phyloP scores from a whole-genome alignment of 2,329 filamentous ascomycete genomes.

The Didymella exigua region DNA sequence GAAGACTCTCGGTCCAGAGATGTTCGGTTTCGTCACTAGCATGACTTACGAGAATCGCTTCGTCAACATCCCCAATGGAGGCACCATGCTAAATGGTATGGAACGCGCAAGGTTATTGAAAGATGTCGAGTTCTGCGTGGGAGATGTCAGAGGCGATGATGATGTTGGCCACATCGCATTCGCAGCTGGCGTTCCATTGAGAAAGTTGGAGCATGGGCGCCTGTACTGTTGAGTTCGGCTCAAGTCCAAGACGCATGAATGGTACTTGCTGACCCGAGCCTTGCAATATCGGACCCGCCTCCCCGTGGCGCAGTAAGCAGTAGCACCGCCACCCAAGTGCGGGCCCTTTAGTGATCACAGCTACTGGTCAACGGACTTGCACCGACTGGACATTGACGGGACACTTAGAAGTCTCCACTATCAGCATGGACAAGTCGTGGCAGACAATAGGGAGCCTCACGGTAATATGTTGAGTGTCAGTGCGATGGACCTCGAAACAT shows the following conservation, averaged over 20 bases:
- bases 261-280: background rate
- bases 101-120: conserved; percentile 42
- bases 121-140: conserved; percentile 40
- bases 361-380: background rate
- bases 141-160: conserved; percentile 36
- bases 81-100: conserved; percentile 41
- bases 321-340: conserved; percentile 1
- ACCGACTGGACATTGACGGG: background rate
- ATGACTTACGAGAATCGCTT: conserved; percentile 48
- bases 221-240: conserved; percentile 27
- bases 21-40: conserved; percentile 46
- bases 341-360: background rate
- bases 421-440: background rate
- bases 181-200: conserved; percentile 37
- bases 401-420: background rate
- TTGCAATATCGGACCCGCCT: conserved; percentile 14
- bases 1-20: conserved; percentile 38
- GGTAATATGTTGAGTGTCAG: background rate
- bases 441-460: background rate
- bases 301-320: conserved; percentile 19
- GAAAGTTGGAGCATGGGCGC: conserved; percentile 36
- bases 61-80: conserved; percentile 35
- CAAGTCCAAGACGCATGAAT: conserved; percentile 4
- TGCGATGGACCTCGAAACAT: conserved; percentile 11
- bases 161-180: conserved; percentile 47